A percentile compares a stretch with the other conserved stretches of the same genome.
phyloP scores from a whole-genome alignment of 805 yeast species.

The Brettanomyces anomalus region DNA sequence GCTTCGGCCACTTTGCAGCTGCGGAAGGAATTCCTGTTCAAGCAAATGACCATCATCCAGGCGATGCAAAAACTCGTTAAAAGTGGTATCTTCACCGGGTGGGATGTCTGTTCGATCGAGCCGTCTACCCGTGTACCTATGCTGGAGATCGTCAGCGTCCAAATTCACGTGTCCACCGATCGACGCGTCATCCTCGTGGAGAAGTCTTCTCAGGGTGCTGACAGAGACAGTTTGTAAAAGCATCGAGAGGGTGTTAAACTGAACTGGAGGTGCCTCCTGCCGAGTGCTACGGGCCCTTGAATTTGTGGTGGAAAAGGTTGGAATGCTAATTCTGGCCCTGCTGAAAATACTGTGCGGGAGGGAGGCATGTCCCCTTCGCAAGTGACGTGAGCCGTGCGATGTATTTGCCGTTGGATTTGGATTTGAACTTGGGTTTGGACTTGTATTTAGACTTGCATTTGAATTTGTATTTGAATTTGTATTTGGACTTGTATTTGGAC shows the following conservation, averaged over 20 bases:
- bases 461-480: too few species aligned
- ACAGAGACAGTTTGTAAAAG: conserved; percentile 20
- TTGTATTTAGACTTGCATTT: not conserved
- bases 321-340: not conserved
- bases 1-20: conserved; percentile 20
- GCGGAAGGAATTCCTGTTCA: conserved; percentile 20
- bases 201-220: conserved; percentile 17
- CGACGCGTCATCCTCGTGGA: conserved; percentile 3
- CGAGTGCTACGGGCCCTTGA: not conserved
- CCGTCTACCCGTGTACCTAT: conserved; percentile 13
- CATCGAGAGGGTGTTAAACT: conserved; percentile 19
- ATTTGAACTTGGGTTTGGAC: too few species aligned
- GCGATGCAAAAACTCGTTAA: conserved; percentile 33
- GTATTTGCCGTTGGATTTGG: not conserved
- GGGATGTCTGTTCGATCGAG: conserved; percentile 11
- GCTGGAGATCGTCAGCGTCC: conserved; percentile 1
- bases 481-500: too few species aligned
- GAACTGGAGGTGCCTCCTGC: conserved; percentile 4
- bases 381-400: too few species aligned
- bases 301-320: not conserved
- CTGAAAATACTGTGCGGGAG: not conserved
- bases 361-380: too few species aligned
- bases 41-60: conserved; percentile 15
- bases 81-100: conserved; percentile 26
- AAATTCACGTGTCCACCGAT: not conserved